A percentile compares a stretch with the other conserved stretches of the same genome.
phyloP scores from a whole-genome alignment of 2,329 filamentous ascomycete genomes.

The Stemphylium vesicarium region DNA sequence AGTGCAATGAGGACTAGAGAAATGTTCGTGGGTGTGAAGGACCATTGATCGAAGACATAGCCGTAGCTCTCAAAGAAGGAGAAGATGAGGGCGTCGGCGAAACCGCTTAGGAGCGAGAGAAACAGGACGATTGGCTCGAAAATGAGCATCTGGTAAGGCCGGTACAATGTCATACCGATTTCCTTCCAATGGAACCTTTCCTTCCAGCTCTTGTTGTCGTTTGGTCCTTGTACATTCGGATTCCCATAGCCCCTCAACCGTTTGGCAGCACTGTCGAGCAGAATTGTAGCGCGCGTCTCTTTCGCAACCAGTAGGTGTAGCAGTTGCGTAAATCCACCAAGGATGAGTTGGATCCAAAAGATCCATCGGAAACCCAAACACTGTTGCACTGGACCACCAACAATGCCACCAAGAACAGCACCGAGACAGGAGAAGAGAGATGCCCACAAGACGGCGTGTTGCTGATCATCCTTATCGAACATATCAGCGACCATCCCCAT shows the following conservation, averaged over 20 bases:
- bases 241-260: not conserved
- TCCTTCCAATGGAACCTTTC: not conserved
- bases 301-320: conserved; percentile 72
- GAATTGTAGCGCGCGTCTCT: conserved; percentile 75
- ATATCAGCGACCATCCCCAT: conserved; percentile 69
- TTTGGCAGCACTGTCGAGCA: conserved; percentile 65
- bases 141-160: conserved; percentile 76
- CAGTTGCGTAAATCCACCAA: conserved; percentile 71
- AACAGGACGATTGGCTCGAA: conserved; percentile 75
- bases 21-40: conserved; percentile 62
- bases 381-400: conserved; percentile 61
- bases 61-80: conserved; percentile 75
- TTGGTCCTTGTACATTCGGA: not conserved
- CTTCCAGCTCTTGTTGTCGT: not conserved
- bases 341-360: conserved; percentile 84
- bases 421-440: conserved; percentile 68
- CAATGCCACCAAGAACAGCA: conserved; percentile 72
- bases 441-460: conserved; percentile 69
- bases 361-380: conserved; percentile 74
- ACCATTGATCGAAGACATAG: conserved; percentile 71
- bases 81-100: conserved; percentile 77
- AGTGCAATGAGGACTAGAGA: conserved; percentile 65
- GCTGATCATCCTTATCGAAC: conserved; percentile 64
- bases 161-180: conserved; percentile 57
- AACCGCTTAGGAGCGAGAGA: conserved; percentile 73